Evolutionary conservation across 768 basidiomycete genomes (phyloP).

Genomic region (Sarcomyxa edulis): DNA sequence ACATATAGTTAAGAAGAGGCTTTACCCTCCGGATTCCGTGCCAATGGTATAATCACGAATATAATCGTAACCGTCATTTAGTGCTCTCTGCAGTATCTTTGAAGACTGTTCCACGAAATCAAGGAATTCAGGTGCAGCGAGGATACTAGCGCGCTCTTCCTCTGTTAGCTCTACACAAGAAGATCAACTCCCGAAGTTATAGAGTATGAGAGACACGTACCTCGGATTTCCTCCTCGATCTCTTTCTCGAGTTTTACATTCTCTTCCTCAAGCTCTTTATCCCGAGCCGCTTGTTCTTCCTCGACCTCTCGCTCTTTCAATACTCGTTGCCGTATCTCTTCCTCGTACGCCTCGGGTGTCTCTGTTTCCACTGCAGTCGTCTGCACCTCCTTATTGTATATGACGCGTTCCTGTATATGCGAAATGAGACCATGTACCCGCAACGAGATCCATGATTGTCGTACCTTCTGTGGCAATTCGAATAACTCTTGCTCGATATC

Average conservation of each 20-base stretch:
- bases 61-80: constrained; percentile 96
- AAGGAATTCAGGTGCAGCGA: constrained; percentile 85
- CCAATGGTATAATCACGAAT: constrained; percentile 95
- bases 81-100: constrained; percentile 90
- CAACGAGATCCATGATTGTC: constrained; percentile 7
- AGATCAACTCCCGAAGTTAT: neutral
- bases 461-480: constrained; percentile 81
- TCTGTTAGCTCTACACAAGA: constrained; percentile 67
- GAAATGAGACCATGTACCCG: neutral
- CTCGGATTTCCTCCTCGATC: constrained; percentile 83
- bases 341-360: constrained; percentile 47
- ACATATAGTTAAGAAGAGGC: too few relatives aligned
- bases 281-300: constrained; percentile 60
- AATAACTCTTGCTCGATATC: constrained; percentile 89
- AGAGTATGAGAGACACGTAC: constrained; percentile 25
- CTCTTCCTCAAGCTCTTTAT: constrained; percentile 79
- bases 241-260: constrained; percentile 79
- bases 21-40: constrained; percentile 76
- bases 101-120: constrained; percentile 94
- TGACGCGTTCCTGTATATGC: constrained; percentile 58
- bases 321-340: constrained; percentile 71
- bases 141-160: constrained; percentile 77
- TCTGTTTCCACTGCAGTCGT: constrained; percentile 64
- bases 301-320: constrained; percentile 64
- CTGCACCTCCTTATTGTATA: constrained; percentile 83